phyloP scores from a whole-genome alignment of 768 basidiomycete genomes.

The Cyclocybe aegerita region DNA sequence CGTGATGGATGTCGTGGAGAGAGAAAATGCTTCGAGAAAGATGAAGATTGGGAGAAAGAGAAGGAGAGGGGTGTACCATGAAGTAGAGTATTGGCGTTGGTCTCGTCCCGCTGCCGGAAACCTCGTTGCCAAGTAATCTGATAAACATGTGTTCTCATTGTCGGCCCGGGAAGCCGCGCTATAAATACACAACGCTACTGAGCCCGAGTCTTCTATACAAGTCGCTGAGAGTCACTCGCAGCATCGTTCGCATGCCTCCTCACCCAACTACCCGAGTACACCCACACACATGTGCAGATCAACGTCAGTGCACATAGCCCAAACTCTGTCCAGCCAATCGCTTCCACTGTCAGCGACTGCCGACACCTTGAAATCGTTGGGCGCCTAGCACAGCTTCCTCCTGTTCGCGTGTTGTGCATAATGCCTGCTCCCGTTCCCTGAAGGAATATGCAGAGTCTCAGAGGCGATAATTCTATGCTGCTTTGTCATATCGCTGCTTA shows the following conservation, averaged over 20 bases:
- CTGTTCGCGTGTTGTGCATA: conserved; percentile 62
- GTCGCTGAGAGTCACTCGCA: conserved; percentile 24
- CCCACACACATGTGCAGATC: conserved; percentile 49
- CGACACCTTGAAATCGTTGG: conserved; percentile 64
- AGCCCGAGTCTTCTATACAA: conserved; percentile 11
- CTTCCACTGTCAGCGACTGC: conserved; percentile 71
- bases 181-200: too few relatives aligned
- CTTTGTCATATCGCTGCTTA: conserved; percentile 25
- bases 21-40: neutral
- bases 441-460: neutral
- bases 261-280: conserved; percentile 22
- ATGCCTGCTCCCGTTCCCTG: conserved; percentile 70
- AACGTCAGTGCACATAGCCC: conserved; percentile 58
- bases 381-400: conserved; percentile 55
- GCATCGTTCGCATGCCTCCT: conserved; percentile 15
- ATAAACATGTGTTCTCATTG: too few relatives aligned
- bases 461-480: neutral
- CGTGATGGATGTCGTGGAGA: neutral
- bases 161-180: too few relatives aligned
- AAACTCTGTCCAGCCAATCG: conserved; percentile 76
- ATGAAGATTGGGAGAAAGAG: neutral
- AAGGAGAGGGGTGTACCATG: neutral
- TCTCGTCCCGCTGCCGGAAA: too few relatives aligned
- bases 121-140: too few relatives aligned
- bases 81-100: too few relatives aligned